phyloP scores from a whole-genome alignment of 2,329 filamentous ascomycete genomes.

The Penicillium frequentans region DNA sequence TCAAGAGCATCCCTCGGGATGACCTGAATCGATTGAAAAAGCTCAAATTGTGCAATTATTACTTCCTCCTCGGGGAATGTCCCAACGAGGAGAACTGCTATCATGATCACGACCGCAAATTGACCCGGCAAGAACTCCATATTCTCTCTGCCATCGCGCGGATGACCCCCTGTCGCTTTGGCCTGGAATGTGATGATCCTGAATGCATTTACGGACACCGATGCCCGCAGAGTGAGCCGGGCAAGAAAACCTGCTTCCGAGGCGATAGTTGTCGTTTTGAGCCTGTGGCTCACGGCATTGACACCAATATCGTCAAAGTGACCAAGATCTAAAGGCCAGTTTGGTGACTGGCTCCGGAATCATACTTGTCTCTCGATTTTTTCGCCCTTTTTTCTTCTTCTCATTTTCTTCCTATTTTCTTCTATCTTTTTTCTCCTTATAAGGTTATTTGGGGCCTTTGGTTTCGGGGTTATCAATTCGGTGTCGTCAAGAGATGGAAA shows the following conservation, averaged over 20 bases:
- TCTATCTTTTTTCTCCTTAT: neutral
- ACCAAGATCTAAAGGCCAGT: slow-evolving; percentile 40
- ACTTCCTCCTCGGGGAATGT: slow-evolving; percentile 60
- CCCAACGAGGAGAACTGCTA: slow-evolving; percentile 54
- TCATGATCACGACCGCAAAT: slow-evolving; percentile 55
- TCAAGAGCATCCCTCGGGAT: slow-evolving; percentile 53
- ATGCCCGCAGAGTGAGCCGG: slow-evolving; percentile 56
- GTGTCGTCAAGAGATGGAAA: slow-evolving; percentile 1
- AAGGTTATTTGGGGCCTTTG: slow-evolving; percentile 2
- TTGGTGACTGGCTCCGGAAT: neutral
- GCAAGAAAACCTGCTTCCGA: slow-evolving; percentile 58
- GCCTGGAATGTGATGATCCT: slow-evolving; percentile 57
- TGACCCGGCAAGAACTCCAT: slow-evolving; percentile 54
- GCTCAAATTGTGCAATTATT: slow-evolving; percentile 63
- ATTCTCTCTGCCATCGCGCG: slow-evolving; percentile 60
- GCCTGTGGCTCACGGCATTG: slow-evolving; percentile 58
- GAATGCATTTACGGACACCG: slow-evolving; percentile 66
- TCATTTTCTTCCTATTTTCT: neutral
- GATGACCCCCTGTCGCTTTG: slow-evolving; percentile 62
- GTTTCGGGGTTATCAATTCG: neutral
- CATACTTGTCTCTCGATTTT: neutral
- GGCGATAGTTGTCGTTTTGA: slow-evolving; percentile 60
- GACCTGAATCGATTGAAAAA: slow-evolving; percentile 62
- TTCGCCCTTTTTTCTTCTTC: neutral
- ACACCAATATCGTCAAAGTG: slow-evolving; percentile 56